Base-by-base conservation (phyloP, 257 asterid genomes). In the Solanum pimpinellifolium region DNA sequence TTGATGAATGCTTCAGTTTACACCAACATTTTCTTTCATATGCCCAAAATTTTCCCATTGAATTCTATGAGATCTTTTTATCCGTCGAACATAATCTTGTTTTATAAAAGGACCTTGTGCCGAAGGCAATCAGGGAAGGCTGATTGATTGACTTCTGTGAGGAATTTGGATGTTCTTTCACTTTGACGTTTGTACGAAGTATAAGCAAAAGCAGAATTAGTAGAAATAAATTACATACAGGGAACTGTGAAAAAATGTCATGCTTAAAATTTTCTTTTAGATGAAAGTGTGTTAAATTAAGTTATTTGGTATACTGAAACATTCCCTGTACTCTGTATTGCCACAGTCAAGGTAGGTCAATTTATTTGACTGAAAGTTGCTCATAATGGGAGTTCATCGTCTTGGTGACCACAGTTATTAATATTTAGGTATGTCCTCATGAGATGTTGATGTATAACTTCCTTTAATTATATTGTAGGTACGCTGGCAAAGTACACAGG, bases 401-500 rank as follows among this genome's bases (percentile, higher is more conserved):
- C 31, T 81, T 81, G 69, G 69, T 49, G 18, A 49, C 85, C 18
- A 3, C 69, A 81, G 68, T 49, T 29, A 31, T 31, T 49, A 49
- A 81, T 81, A n/a, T 31, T 2, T 49, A 18, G 69, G 31, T 49
- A 16, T 9, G 2, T 31, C 85, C 46, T 81, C 46, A 3, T 81
- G 85, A 81, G 42, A 81, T 49, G 31, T 31, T 49, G 69, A 69
- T 81, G 69, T 81, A 56, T 56, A 59, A 49, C 78, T 47, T 47
- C 29, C 70, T 62, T 83, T 49, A 47, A 25, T 70, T 47, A 27
- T 68, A 29, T 80, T 31, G 29, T 86, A 97, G 99, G 99, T 88
- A 96, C 99, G 3, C 93, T 97, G 89, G 96, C 99, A 85, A 97
- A 97, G 91, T 97, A 97, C 90, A 94, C 99, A 82, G 98, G 99